Evolutionary conservation across 2,329 filamentous ascomycete species (phyloP), one percentile per base, ranked within the genome.

Genomic region (Malbranchea cinnamomea): DNA sequence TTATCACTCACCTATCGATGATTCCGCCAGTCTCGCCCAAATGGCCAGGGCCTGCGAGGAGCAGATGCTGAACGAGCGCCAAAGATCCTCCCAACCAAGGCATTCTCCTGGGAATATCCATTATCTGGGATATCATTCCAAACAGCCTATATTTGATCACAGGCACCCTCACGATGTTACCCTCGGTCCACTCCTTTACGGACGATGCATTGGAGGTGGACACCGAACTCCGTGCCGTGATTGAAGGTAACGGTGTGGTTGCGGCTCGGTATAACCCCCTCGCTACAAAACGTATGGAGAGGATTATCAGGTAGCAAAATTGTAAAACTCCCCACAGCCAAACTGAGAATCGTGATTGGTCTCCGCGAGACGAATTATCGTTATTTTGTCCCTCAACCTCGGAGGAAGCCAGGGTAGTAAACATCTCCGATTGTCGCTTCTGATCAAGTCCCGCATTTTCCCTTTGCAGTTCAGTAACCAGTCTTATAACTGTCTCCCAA

Each of bases 1-100:
- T 17, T 28, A 15, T n/a, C 44, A 67, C 82, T 77, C 74, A 95
- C 87, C 83, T 91, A 63, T 95, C 87, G 56, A 94, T 62, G 53
- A 74, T 67, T 40, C 83, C 76, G 53, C 91, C 69, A 16, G 78
- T 71, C 46, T 69, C 67, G 49, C 79, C 83, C 40, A 92, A 56
- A 56, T 59, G 69, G 46, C 83, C 80, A 40, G 81, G 81, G 14
- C 84, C 82, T 46, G 65, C 63, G 47, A 87, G 57, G 46, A 74
- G 67, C 42, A 73, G 65, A 64, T 79, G 76, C 57, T 89, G 82
- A 42, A 78, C 53, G 54, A 93, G 68, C 34, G 79, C 78, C 36
- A 89, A 53, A 42, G 71, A 61, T 49, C 82, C 82, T 48, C 66
- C 67, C 33, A 93, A 67, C 87, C 87, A 95, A 39, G 87, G 87